Evolutionary conservation across 2,329 filamentous ascomycete species (phyloP).

Genomic region (Pseudonectria foliicola): DNA sequence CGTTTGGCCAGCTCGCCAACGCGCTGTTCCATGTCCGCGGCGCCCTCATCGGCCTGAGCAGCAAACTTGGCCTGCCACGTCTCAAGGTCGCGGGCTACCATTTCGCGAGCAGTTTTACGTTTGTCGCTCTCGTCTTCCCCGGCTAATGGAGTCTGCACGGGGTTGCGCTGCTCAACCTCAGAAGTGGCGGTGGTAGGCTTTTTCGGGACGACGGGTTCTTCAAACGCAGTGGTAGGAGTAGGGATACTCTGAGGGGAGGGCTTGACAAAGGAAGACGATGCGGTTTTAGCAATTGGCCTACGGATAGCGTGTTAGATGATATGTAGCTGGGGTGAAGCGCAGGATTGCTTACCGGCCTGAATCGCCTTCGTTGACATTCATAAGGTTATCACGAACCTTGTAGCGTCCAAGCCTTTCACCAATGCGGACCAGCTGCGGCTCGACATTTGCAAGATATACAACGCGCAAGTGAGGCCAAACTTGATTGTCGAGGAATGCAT

Average conservation of each 20-base stretch:
- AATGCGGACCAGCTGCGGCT: constrained; percentile 90
- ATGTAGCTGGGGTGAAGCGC: background rate
- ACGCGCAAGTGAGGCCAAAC: constrained; percentile 76
- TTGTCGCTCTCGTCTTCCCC: constrained; percentile 44
- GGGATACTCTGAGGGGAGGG: constrained; percentile 25
- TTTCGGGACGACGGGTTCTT: constrained; percentile 9
- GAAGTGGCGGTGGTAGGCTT: constrained; percentile 6
- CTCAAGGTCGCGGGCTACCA: constrained; percentile 70
- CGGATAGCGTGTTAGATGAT: constrained; percentile 4
- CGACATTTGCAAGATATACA: constrained; percentile 84
- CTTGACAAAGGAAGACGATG: constrained; percentile 29
- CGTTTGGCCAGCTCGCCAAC: constrained; percentile 50
- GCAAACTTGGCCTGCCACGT: constrained; percentile 87
- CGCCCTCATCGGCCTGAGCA: constrained; percentile 75
- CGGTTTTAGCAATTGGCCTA: constrained; percentile 17
- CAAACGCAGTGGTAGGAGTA: constrained; percentile 26
- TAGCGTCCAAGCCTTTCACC: constrained; percentile 80
- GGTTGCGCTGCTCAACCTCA: constrained; percentile 16
- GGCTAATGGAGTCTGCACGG: constrained; percentile 38
- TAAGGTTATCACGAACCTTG: constrained; percentile 36
- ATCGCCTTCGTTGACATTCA: constrained; percentile 18
- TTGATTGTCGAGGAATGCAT: constrained; percentile 64
- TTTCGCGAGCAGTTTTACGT: constrained; percentile 53
- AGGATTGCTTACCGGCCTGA: constrained; percentile 10
- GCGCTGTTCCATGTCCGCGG: constrained; percentile 62